Base-by-base conservation (phyloP, 257 asterid species). In the Primulina eburnea region DNA sequence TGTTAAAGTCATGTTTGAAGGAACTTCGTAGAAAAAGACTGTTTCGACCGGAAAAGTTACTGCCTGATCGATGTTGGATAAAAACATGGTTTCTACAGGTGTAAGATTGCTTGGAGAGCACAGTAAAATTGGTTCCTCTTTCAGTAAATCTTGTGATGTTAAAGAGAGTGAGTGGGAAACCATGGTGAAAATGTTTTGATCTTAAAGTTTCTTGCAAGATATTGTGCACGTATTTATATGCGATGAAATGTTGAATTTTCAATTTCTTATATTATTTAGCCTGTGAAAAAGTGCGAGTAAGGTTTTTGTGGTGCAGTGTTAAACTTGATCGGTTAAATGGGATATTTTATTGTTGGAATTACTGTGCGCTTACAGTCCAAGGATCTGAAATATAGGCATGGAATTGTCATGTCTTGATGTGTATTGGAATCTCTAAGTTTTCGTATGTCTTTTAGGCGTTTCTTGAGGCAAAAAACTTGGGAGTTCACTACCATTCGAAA, bases 61-160 rank as follows among this genome's bases (percentile, higher is more conserved):
- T 50, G 88, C 30, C n/a, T 77, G 82, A 30, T 83, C 85, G 24
- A 83, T 80, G 75, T 80, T 83, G 67, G 88, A 83, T 7, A 80
- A 26, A 24, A 78, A 83, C 10, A 83, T 76, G 40, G 85, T 75
- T 68, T 80, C 56, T 10, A n/a, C 26, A 26, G 81, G 77, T 11
- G 40, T 55, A 10, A 72, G 76, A 10, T 77, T 78, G 2, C 17
- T 47, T 29, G 84, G 67, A 55, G 82, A 81, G 65, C 66, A 65
- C 0, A 81, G 73, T 61, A 67, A 34, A 62, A 78, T 29, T 26
- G 81, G 72, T 29, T 79, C 71, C 66, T 82, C 62, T 56, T 79
- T 82, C 11, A 34, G 16, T 8, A 79, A 63, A 66, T 79, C 79
- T 68, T 82, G 53, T 17, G 62, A 62, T 14, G 75, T 65, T 60